Evolutionary conservation across 2,329 filamentous ascomycete species (phyloP), one percentile per base, ranked within the genome.

Genomic region (Simplicillium sp.): DNA sequence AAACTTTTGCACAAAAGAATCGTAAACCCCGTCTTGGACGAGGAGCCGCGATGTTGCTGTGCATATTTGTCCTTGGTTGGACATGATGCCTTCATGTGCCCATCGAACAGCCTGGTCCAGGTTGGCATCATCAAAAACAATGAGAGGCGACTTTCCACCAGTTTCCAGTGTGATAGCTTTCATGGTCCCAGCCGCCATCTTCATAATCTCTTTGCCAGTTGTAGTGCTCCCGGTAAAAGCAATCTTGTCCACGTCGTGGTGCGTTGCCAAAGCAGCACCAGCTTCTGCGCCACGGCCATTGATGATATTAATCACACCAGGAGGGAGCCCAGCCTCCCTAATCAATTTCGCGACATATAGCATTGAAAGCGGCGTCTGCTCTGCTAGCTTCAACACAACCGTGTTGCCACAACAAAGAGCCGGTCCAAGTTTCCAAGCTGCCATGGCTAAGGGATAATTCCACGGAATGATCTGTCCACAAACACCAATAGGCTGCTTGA

Each of bases 401-500:
- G 72, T 73, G 54, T 79, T 79, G 40, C 75, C 75, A 43, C 71
- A 71, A 18, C 71, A 71, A 34, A 79, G 51, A 11, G 75, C 75
- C 33, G 82, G 81, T 15, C 79, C 82, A 9, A 60, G 42, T 46
- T 59, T 54, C 53, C 54, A 55, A 5, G 78, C 79, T 13, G 82
- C 82, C 77, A 89, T 88, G 15, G 72, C 70, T 2, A 90, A 68
- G 2, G 86, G 85, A 49, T 83, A 87, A 58, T 90, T 90, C 82
- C 84, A 90, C 8, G 84, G 84, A 44, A 87, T 86, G 48, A 89
- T 88, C 59, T 73, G 71, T 11, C 75, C 84, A 49, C 84, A 85
- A 0, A 92, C 85, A 32, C 86, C 86, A 29, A 90, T 65, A 2
- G 86, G 85, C 60, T 90, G 80, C 45, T 80, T 76, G 41, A 87